Percentiles rank a stretch among this genome's conserved stretches.
Conservation (phyloP, 495 filamentous ascomycete genomes). For the Podospora australis region DNA sequence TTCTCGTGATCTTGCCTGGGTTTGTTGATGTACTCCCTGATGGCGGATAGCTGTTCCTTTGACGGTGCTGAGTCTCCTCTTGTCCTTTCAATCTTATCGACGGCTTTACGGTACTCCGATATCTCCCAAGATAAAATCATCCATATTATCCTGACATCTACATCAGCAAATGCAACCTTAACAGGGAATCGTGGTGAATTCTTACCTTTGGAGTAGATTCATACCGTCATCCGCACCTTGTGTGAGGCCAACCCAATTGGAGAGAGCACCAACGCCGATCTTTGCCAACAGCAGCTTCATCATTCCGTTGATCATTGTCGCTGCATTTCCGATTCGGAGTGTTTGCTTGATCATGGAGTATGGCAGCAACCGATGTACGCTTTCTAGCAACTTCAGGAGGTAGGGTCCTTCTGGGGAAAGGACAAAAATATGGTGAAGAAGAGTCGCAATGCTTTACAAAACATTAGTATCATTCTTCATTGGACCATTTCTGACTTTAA, state of each 20-base stretch:
- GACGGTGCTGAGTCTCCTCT: slow-evolving; percentile 34
- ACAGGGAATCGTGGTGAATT: not conserved
- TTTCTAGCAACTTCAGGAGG: slow-evolving; percentile 50
- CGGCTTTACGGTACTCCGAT: slow-evolving; percentile 48
- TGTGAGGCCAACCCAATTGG: slow-evolving; percentile 60
- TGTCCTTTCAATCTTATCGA: slow-evolving; percentile 46
- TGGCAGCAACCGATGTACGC: slow-evolving; percentile 52
- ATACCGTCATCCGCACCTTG: slow-evolving; percentile 56
- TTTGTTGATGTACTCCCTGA: slow-evolving; percentile 43
- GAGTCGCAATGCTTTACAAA: slow-evolving; percentile 54
- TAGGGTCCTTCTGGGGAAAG: slow-evolving; percentile 58
- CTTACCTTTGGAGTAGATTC: slow-evolving; percentile 59
- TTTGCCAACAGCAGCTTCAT: slow-evolving; percentile 57
- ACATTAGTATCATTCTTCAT: slow-evolving; percentile 2
- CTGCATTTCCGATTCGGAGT: slow-evolving; percentile 59
- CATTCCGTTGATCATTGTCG: slow-evolving; percentile 62
- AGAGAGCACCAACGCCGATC: slow-evolving; percentile 52
- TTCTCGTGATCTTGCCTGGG: slow-evolving; percentile 44
- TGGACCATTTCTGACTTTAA: not conserved
- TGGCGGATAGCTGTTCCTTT: slow-evolving; percentile 42
- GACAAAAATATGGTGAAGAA: slow-evolving; percentile 57
- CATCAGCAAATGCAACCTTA: not conserved
- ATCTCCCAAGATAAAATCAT: slow-evolving; percentile 56
- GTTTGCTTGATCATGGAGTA: slow-evolving; percentile 57
- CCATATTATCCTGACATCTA: slow-evolving; percentile 58